A percentile compares a stretch with the other conserved stretches of the same genome.
These are phyloP conservation scores for Aquilaria malaccensis DNA, from an alignment of 345 rosid species.

Conservation along the genomic window DNA sequence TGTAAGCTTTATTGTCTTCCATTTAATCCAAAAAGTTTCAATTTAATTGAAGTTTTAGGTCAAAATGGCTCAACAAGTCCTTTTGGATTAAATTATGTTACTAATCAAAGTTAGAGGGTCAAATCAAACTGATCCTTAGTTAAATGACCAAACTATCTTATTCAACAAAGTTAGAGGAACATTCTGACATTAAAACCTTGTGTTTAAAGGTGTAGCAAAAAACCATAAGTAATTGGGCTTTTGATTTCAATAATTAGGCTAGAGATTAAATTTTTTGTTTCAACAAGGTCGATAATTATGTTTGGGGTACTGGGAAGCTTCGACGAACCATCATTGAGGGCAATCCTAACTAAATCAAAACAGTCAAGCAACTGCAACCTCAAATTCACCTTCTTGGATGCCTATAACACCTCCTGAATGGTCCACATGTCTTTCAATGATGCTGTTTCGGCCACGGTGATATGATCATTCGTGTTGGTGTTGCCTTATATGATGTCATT, in stretches of 20 bases:
- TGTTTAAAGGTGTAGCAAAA: neutral
- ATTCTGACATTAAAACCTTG: too few relatives aligned
- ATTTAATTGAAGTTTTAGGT: too few relatives aligned
- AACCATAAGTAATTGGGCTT: conserved; percentile 42
- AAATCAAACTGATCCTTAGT: too few relatives aligned
- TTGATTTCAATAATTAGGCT: conserved; percentile 70
- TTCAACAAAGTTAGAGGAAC: too few relatives aligned
- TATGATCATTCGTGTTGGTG: conserved; percentile 65
- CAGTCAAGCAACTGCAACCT: conserved; percentile 63
- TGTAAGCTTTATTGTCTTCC: too few relatives aligned
- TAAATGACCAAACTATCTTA: too few relatives aligned
- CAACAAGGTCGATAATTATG: conserved; percentile 67
- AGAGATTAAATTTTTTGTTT: conserved; percentile 45
- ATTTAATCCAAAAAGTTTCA: too few relatives aligned
- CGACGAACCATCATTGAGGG: conserved; percentile 77
- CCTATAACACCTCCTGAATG: conserved; percentile 70
- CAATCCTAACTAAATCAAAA: conserved; percentile 75
- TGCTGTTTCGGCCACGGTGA: conserved; percentile 66
- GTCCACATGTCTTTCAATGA: conserved; percentile 45
- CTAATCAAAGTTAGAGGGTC: too few relatives aligned
- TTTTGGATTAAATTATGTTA: too few relatives aligned
- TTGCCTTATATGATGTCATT: conserved; percentile 76
- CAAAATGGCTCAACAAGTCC: too few relatives aligned
- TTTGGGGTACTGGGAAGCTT: conserved; percentile 88
- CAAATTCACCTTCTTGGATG: conserved; percentile 50